These are phyloP conservation scores for Hericium rajendrae DNA, from an alignment of 768 basidiomycete species.

Conservation along the genomic window DNA sequence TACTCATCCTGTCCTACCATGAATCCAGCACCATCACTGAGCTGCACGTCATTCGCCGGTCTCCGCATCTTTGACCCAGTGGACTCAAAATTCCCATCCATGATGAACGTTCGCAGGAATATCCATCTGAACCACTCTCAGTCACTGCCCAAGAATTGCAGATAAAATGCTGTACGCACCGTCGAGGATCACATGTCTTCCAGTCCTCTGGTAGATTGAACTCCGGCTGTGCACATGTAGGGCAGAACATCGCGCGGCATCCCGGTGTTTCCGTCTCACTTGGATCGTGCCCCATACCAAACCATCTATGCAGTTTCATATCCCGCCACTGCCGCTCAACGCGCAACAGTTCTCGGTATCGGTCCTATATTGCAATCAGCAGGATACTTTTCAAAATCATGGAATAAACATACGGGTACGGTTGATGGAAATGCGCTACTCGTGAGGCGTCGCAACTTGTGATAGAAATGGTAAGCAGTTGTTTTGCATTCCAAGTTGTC, in stretches of 20 bases:
- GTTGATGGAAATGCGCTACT: not conserved
- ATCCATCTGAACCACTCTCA: not conserved
- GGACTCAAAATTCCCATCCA: not conserved
- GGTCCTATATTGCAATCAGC: not conserved
- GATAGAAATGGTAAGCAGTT: not conserved
- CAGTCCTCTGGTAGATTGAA: not conserved
- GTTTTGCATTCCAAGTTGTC: not conserved
- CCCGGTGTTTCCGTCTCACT: not conserved
- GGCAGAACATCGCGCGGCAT: not conserved
- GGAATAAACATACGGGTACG: not conserved
- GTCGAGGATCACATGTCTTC: not conserved
- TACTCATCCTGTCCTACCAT: not conserved
- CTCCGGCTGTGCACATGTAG: not conserved
- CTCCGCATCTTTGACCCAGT: not conserved
- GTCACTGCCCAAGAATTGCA: not conserved
- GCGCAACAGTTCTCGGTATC: not conserved
- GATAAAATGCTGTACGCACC: not conserved
- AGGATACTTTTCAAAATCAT: not conserved
- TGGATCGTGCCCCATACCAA: not conserved
- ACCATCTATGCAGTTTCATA: not conserved
- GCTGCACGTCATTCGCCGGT: not conserved
- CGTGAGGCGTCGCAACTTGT: not conserved
- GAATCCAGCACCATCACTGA: not conserved
- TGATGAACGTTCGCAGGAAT: not conserved
- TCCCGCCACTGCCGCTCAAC: not conserved